Evolutionary conservation across 2,329 filamentous ascomycete genomes (phyloP), one percentile per base, ranked within the genome.

Genomic region (Monosporascus sp.): DNA sequence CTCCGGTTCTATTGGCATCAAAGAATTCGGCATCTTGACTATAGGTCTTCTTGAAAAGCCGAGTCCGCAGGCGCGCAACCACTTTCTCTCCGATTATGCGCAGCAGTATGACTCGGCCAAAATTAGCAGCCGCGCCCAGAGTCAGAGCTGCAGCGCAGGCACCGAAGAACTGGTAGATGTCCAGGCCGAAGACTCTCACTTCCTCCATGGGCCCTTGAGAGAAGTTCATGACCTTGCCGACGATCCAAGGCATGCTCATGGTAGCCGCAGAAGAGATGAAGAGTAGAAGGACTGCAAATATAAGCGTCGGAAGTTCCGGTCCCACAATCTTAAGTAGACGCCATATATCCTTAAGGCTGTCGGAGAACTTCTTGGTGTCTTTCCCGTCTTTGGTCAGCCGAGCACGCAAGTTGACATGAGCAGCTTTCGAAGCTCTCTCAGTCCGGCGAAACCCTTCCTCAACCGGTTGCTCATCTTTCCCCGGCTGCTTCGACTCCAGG

Each of bases 21-120:
- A 99, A 99, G 75, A 99, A 99, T 66, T 97, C 94, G 54, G 94
- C 94, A 70, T 99, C 94, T 70, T 99, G 94, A n/a, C 94, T 81
- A 63, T 95, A 96, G 0, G 94, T 99, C 59, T 88, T 85, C 60
- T 91, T 85, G 74, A 96, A 99, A 4, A 99, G 83, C 67, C 91
- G 88, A 17, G 92, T 93, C 56, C 94, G 85, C 52, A 99, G 79
- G 61, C 93, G 84, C 11, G 93, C 87, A 51, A 99, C 94, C 54
- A 99, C 94, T 43, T 94, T 83, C 72, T 99, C 94, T 58, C 94
- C 95, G 7, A 99, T 90, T 57, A 97, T 94, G 26, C 94, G 85
- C 22, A 99, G 81, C 51, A 97, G 86, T 53, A 97, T 87, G 63
- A 99, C 95, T 60, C 94, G 86, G 35, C 91, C 89, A 71, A 96